phyloP scores from a whole-genome alignment of 192 early-diverging fungal species.

The Oehlia diaphana region DNA sequence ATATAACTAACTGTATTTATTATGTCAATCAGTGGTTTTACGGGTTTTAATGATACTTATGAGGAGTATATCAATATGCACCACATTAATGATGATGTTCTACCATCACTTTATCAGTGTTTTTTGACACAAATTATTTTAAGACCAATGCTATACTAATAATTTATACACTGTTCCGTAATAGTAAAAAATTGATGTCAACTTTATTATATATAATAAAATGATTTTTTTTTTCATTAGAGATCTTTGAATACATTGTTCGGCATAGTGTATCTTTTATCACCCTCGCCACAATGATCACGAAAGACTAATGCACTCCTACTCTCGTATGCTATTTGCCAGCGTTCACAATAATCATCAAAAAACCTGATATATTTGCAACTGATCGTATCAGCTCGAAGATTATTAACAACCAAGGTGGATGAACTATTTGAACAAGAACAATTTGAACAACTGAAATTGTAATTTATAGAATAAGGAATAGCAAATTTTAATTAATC shows the following conservation, averaged over 20 bases:
- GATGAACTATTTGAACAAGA: not conserved
- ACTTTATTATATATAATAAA: no score
- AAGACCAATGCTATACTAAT: no score
- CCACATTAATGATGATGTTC: no score
- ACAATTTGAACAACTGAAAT: not conserved
- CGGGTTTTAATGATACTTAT: no score
- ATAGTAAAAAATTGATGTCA: no score
- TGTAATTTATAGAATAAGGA: not conserved
- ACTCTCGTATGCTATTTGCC: slow-evolving; percentile 8
- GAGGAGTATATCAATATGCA: no score
- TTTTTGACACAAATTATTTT: no score
- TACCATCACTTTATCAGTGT: no score
- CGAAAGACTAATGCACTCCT: not conserved
- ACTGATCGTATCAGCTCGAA: not conserved
- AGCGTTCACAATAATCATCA: not conserved
- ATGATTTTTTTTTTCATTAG: not conserved
- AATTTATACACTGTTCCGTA: no score
- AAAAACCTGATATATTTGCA: not conserved
- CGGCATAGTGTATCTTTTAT: not conserved
- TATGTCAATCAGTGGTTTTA: no score
- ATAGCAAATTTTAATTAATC: not conserved
- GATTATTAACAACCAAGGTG: slow-evolving; percentile 3
- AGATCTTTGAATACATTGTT: not conserved
- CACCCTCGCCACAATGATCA: not conserved
- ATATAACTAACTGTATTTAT: no score